Base-by-base conservation (phyloP, 1,139 yeast genomes). In the Torulaspora pretoriensis region DNA sequence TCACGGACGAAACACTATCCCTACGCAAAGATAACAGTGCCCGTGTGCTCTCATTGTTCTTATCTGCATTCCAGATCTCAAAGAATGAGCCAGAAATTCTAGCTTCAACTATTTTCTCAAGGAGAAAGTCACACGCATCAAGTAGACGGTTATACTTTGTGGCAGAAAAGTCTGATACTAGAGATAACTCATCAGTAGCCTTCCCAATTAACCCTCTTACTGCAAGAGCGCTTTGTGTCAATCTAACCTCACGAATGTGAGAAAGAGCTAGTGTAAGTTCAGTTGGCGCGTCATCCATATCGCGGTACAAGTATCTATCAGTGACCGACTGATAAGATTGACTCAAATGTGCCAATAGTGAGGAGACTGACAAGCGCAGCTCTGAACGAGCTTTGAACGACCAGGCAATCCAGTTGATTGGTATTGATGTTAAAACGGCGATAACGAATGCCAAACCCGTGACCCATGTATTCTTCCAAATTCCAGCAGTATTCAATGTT, bases 241-340 rank as follows among this genome's bases (percentile, higher is more conserved):
- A 62, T 53, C 78, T 65, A 12, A 74, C 74, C 52, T 75, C 79
- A 47, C 77, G 61, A 17, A 73, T 68, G 46, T 69, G 73, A 0
- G 75, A 72, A 42, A 72, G 55, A 36, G 70, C 71, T 22, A 72
- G 49, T 0, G 76, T 66, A 37, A 71, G 43, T 8, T 67, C 71
- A 0, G 77, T 72, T 4, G 78, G 75, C 27, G 67, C 70, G 50
- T 74, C 78, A 38, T 68, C 64, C 12, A 61, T 60, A 50, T 74
- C 77, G 45, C 77, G 66, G 54, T 74, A 75, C 2, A 75, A 56
- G 46, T 73, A 74, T 43, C 78, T 58, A 45, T 73, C 79, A 14
- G 74, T 65, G 1, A 74, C 73, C 13, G 69, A 62, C 50, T 73
- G 77, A 48, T 73, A 75, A 1, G 75, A 69, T 49, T 71, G 73